phyloP scores from a whole-genome alignment of 352 stramenopile species.

The Phytopythium litorale region DNA sequence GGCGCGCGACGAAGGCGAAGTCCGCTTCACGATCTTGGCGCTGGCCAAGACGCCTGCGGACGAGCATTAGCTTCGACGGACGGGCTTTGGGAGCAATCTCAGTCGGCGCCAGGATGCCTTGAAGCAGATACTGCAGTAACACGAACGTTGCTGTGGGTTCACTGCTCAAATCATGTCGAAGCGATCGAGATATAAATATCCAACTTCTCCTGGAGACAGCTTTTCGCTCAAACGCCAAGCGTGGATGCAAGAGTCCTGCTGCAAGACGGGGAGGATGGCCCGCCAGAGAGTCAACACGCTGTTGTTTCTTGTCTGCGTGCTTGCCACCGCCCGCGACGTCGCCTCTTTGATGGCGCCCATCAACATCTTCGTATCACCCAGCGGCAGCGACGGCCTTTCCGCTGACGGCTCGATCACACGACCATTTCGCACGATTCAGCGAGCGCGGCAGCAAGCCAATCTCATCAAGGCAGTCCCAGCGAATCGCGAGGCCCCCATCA shows the following conservation, averaged over 20 bases:
- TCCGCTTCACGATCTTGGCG: slow-evolving; percentile 94
- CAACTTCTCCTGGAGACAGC: too few species aligned
- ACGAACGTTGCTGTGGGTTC: too few species aligned
- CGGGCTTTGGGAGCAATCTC: not conserved
- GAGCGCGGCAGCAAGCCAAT: slow-evolving; percentile 37
- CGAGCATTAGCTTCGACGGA: slow-evolving; percentile 8
- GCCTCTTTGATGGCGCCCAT: slow-evolving; percentile 13
- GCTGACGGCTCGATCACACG: slow-evolving; percentile 36
- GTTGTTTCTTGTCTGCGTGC: not conserved
- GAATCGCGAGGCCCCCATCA: slow-evolving; percentile 35
- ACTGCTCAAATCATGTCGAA: too few species aligned
- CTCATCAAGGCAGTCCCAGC: slow-evolving; percentile 15
- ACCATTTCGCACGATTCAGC: slow-evolving; percentile 51
- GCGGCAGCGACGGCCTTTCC: slow-evolving; percentile 36
- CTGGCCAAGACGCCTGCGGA: slow-evolving; percentile 69
- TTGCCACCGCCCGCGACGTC: not conserved
- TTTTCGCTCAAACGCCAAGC: too few species aligned
- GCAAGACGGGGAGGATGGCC: not conserved
- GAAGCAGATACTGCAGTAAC: too few species aligned
- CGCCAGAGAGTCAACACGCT: not conserved
- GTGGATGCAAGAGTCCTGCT: not conserved
- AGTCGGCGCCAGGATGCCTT: too few species aligned
- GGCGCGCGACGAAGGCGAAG: slow-evolving; percentile 90
- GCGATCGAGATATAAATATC: too few species aligned
- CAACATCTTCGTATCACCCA: slow-evolving; percentile 49